Evolutionary conservation across 352 stramenopile genomes (phyloP).

Genomic region (Globisporangium acanthophoron): DNA sequence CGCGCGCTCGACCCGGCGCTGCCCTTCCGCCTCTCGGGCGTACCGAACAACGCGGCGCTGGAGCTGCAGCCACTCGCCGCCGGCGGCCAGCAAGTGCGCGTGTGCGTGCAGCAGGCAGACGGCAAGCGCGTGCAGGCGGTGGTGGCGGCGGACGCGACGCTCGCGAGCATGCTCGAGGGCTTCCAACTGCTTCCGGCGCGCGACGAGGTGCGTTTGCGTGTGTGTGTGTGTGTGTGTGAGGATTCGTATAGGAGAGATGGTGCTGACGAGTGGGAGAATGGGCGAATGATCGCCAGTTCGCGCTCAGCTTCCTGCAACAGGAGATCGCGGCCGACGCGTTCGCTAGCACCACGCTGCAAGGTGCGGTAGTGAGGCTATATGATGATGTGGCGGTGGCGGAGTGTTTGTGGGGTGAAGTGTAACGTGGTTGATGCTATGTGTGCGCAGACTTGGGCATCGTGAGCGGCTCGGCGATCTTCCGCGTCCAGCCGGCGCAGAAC

Average conservation of each 20-base stretch:
- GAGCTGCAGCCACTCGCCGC: constrained; percentile 40
- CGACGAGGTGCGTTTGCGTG: constrained; percentile 26
- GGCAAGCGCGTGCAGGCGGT: constrained; percentile 69
- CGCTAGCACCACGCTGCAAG: constrained; percentile 55
- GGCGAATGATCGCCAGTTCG: constrained; percentile 31
- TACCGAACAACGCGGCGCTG: constrained; percentile 79
- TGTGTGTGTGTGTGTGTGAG: no score
- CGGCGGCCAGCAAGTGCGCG: constrained; percentile 41
- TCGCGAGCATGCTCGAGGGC: constrained; percentile 51
- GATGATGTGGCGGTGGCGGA: not conserved
- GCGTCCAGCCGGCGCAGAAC: constrained; percentile 30
- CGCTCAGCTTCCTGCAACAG: constrained; percentile 71
- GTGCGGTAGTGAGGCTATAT: constrained; percentile 13
- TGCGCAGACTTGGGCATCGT: constrained; percentile 67
- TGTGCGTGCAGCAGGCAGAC: constrained; percentile 74
- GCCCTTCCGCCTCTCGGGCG: constrained; percentile 78
- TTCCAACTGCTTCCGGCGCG: constrained; percentile 45
- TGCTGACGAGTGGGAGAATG: not conserved
- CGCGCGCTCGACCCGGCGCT: constrained; percentile 70
- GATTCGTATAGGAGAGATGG: no score
- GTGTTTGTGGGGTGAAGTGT: not conserved
- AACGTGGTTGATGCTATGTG: not conserved
- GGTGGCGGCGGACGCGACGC: constrained; percentile 47
- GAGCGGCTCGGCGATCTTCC: constrained; percentile 84
- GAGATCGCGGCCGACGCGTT: constrained; percentile 57